Conservation (phyloP, 257 asterid genomes). For the Penstemon davidsonii region DNA sequence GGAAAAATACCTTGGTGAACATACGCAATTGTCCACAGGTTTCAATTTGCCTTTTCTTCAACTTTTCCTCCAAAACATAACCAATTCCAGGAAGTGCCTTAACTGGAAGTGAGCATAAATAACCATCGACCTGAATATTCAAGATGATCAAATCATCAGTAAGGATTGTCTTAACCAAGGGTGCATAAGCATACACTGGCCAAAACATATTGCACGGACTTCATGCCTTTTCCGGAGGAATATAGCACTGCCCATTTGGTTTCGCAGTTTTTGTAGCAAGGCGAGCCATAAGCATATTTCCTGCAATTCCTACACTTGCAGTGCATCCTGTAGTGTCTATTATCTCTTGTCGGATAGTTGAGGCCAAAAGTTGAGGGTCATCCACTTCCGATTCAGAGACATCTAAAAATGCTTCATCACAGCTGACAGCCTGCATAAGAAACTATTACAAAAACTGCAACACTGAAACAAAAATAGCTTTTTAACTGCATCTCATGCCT, state of each 20-base stretch:
- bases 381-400: conserved; percentile 64
- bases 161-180: not conserved
- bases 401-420: conserved; percentile 96
- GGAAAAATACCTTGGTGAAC: conserved; percentile 59
- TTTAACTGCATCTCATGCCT: conserved; percentile 27
- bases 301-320: conserved; percentile 95
- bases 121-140: conserved; percentile 67
- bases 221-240: conserved; percentile 73
- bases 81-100: conserved; percentile 98
- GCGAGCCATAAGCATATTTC: conserved; percentile 94
- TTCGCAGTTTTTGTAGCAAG: conserved; percentile 94
- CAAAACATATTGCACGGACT: not conserved
- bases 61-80: conserved; percentile 70
- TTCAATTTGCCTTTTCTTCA: conserved; percentile 58
- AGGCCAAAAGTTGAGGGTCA: conserved; percentile 72
- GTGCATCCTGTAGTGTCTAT: conserved; percentile 73
- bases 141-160: conserved; percentile 14
- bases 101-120: conserved; percentile 74
- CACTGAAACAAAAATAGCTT: conserved; percentile 5
- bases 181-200: not conserved
- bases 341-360: conserved; percentile 72
- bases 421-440: conserved; percentile 82
- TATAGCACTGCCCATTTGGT: conserved; percentile 84
- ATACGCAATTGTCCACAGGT: conserved; percentile 79
- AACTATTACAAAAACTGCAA: conserved; percentile 27